Evolutionary conservation across 495 filamentous ascomycete genomes (phyloP), one percentile per base, ranked within the genome.

Genomic region (Rhypophila decipiens): DNA sequence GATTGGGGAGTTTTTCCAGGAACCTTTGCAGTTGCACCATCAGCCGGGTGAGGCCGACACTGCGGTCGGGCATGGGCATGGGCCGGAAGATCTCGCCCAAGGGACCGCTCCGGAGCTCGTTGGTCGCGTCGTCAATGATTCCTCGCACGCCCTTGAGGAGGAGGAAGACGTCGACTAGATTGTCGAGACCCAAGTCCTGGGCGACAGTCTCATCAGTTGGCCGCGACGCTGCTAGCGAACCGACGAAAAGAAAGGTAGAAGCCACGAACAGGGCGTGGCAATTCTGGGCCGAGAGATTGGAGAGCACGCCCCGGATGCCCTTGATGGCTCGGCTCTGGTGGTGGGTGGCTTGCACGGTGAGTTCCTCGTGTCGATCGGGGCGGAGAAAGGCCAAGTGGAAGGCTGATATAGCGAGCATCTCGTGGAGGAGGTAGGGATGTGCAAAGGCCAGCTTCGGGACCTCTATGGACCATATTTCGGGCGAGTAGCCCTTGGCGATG

Each of bases 221-320:
- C 0, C 42, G 31, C 10, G 47, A 42, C 8, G 51, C 50, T 3
- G 55, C 60, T 2, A 63, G 39, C 0, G 49, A 47, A 7, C 52
- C 44, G 31, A 63, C 50, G 31, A 56, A 63, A 29, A 63, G 49
- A 5, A 63, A 37, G 2, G 52, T 50, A 1, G 58, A 52, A 3
- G 60, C 31, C 24, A 49, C 46, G 19, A 65, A 59, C 1, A 65
- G 19, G 20, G 60, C 57, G 42, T 63, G 58, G 44, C 57, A 61
- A 37, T 65, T 65, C 12, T 52, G 34, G 9, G 54, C 29, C 2
- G 60, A 49, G 44, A 65, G 50, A 43, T 53, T 52, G 24, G 34
- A n/a, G 13, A 65, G 24, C 2, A 50, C 57, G 1, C 7, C 22
- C 8, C 59, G 24, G 27, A 62, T 55, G 21, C 50, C 52, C 17